Conservation (phyloP, 129 eudicot genomes). For the Artemisia tridentata region DNA sequence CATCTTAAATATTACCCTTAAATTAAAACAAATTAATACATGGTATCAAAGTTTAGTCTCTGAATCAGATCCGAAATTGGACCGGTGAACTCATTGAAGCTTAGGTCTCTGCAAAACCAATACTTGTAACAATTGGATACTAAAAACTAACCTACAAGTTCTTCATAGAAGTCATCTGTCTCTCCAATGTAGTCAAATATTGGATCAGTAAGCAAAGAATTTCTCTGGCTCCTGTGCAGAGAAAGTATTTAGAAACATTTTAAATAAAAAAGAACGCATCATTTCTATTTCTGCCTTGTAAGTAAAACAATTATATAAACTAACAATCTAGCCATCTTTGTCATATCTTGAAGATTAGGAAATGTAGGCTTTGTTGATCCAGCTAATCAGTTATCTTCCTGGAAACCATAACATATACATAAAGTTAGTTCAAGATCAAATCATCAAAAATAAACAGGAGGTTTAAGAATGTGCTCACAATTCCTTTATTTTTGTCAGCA, state of each 20-base stretch:
- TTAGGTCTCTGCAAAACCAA: constrained; percentile 64
- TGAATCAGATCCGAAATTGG: constrained; percentile 38
- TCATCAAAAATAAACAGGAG: no score
- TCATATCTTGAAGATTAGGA: constrained; percentile 48
- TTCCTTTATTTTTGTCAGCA: no score
- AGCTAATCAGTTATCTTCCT: constrained; percentile 67
- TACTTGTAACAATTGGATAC: constrained; percentile 10
- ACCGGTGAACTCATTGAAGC: constrained; percentile 63
- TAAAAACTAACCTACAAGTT: no score
- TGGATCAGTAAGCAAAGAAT: constrained; percentile 63
- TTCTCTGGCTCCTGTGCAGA: constrained; percentile 59
- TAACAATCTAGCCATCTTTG: constrained; percentile 37
- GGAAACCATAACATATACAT: constrained; percentile 25
- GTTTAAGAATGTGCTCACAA: no score
- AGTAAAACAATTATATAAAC: constrained; percentile 5
- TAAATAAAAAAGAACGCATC: no score
- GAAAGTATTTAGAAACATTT: background rate
- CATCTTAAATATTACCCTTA: background rate
- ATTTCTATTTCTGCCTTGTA: no score
- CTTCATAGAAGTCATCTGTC: no score
- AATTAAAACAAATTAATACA: constrained; percentile 36
- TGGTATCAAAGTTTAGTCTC: constrained; percentile 11
- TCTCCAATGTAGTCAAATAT: no score
- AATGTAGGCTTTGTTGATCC: constrained; percentile 44
- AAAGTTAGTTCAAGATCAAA: constrained; percentile 20